Conservation (phyloP, 202 grass and related monocot species). For the Carex sylvatica region DNA sequence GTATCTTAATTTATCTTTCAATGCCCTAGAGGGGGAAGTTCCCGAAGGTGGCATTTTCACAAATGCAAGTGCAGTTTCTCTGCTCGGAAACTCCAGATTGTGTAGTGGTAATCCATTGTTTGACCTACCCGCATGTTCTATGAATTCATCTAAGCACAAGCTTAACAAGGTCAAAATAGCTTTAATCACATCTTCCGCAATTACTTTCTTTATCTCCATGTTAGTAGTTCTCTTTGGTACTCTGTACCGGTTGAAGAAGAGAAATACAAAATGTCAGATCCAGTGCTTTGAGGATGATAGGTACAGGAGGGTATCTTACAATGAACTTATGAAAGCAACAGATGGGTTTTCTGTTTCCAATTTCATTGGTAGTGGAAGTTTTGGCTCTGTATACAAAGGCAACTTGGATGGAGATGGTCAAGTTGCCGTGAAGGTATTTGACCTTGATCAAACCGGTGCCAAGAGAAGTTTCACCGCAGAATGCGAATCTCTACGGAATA, state of each 20-base stretch:
- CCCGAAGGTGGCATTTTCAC: slow-evolving; percentile 31
- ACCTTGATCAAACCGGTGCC: slow-evolving; percentile 29
- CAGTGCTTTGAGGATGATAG: not conserved
- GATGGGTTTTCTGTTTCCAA: slow-evolving; percentile 15
- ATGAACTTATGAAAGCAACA: slow-evolving; percentile 23
- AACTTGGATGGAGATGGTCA: slow-evolving; percentile 8
- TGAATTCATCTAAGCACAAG: slow-evolving; percentile 9
- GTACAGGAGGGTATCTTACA: slow-evolving; percentile 22
- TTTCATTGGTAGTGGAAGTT: slow-evolving; percentile 25
- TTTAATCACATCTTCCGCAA: not conserved
- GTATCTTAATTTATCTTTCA: slow-evolving; percentile 41
- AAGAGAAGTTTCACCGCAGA: slow-evolving; percentile 14
- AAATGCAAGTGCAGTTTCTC: not conserved
- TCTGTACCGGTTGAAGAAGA: not conserved
- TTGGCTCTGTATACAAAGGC: slow-evolving; percentile 27
- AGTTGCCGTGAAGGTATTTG: slow-evolving; percentile 39
- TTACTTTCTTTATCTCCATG: not conserved
- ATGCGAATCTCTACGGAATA: slow-evolving; percentile 23
- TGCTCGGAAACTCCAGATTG: slow-evolving; percentile 30
- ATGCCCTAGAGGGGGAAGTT: slow-evolving; percentile 31
- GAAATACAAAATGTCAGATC: not conserved
- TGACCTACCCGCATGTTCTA: slow-evolving; percentile 2
- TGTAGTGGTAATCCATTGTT: slow-evolving; percentile 19
- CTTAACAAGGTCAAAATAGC: not conserved
- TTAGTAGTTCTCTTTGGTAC: not conserved